Evolutionary conservation across 441 rosid genomes (phyloP).

Genomic region (Codiaeum variegatum): DNA sequence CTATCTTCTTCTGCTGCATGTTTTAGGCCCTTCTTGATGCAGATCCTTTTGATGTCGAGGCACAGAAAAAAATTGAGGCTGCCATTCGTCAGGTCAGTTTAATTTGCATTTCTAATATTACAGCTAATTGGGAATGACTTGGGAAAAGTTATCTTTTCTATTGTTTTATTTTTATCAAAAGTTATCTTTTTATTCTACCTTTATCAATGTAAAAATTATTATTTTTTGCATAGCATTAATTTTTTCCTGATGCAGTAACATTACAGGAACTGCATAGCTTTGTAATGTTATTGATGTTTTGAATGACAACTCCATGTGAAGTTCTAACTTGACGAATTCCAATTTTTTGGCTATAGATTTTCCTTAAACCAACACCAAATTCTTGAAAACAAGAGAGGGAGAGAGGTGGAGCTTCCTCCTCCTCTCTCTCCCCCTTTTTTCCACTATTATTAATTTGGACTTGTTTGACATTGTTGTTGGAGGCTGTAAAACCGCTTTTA

Average conservation of each 20-base stretch:
- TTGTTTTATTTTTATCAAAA: background rate
- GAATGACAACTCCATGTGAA: background rate
- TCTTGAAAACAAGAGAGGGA: background rate
- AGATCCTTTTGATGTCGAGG: slow-evolving; percentile 96
- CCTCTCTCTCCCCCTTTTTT: no score
- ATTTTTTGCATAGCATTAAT: background rate
- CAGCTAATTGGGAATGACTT: slow-evolving; percentile 2
- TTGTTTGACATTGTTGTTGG: no score
- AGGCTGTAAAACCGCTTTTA: no score
- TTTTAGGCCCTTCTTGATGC: slow-evolving; percentile 81
- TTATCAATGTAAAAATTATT: background rate
- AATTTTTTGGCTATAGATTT: background rate
- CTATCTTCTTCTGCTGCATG: slow-evolving; percentile 1
- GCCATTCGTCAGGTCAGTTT: slow-evolving; percentile 82
- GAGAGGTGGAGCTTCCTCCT: no score
- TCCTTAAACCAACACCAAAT: background rate
- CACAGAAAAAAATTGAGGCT: slow-evolving; percentile 96
- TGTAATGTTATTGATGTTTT: background rate
- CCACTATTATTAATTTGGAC: no score
- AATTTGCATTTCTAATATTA: slow-evolving; percentile 10
- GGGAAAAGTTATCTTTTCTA: background rate
- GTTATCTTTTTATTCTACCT: background rate
- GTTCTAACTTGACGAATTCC: background rate
- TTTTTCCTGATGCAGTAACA: background rate
- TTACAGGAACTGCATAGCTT: background rate